Percentiles rank a stretch among this genome's conserved stretches.
These are phyloP conservation scores for Leccinellum rugosiceps DNA, from an alignment of 768 basidiomycete species.

Conservation along the genomic window DNA sequence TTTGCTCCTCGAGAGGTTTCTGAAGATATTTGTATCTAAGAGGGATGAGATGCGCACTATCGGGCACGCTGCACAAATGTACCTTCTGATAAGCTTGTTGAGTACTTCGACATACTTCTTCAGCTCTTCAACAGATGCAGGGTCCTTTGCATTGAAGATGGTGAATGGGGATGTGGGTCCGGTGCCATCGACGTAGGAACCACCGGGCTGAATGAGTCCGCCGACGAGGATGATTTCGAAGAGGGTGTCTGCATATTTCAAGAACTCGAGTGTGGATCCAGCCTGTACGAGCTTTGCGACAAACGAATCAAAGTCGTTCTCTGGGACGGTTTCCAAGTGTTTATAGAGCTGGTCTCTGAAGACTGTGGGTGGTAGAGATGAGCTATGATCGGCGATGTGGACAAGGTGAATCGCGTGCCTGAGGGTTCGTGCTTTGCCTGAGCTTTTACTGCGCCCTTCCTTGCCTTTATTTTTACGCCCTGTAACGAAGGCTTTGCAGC, in stretches of 20 bases:
- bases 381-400: constrained; percentile 1
- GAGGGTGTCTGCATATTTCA: constrained; percentile 95
- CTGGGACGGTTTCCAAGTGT: constrained; percentile 78
- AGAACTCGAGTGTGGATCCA: constrained; percentile 88
- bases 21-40: constrained; percentile 98
- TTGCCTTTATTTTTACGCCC: constrained; percentile 90
- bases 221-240: constrained; percentile 97
- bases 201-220: constrained; percentile 94
- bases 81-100: constrained; percentile 96
- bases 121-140: constrained; percentile 78
- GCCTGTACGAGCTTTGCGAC: constrained; percentile 85
- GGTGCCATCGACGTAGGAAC: constrained; percentile 84
- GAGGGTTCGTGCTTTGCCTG: constrained; percentile 91
- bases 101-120: constrained; percentile 93
- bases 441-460: constrained; percentile 90
- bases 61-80: constrained; percentile 14
- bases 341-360: constrained; percentile 94
- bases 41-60: constrained; percentile 1
- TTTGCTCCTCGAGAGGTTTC: constrained; percentile 85
- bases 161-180: constrained; percentile 87
- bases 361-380: constrained; percentile 42
- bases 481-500: constrained; percentile 86
- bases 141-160: constrained; percentile 76
- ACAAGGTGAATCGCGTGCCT: constrained; percentile 35
- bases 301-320: constrained; percentile 79